Evolutionary conservation across 1,284 basidiomycete species (phyloP).

Genomic region (Agaricales sp.): DNA sequence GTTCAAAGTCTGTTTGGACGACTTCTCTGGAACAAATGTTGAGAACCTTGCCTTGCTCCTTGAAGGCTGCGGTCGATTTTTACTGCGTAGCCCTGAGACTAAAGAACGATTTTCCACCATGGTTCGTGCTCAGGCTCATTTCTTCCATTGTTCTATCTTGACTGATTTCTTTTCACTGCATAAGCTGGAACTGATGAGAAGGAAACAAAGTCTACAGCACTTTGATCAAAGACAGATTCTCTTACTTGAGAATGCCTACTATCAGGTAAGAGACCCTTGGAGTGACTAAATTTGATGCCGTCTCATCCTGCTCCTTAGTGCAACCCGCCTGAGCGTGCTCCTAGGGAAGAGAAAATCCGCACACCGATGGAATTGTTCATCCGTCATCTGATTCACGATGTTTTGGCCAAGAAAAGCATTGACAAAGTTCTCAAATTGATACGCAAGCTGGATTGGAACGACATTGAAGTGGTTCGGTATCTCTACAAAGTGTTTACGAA

Average conservation of each 20-base stretch:
- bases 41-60: constrained; percentile 89
- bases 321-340: constrained; percentile 91
- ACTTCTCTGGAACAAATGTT: constrained; percentile 87
- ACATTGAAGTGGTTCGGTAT: constrained; percentile 40
- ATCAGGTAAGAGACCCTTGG: constrained; percentile 51
- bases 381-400: constrained; percentile 86
- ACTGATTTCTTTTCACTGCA: constrained; percentile 5
- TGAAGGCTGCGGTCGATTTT: constrained; percentile 90
- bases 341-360: constrained; percentile 78
- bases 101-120: constrained; percentile 75
- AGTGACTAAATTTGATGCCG: not conserved
- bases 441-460: constrained; percentile 95
- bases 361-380: constrained; percentile 88
- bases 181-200: constrained; percentile 86
- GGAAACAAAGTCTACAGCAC: constrained; percentile 89
- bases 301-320: constrained; percentile 44
- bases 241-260: constrained; percentile 96
- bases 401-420: constrained; percentile 82
- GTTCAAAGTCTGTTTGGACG: constrained; percentile 94
- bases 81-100: constrained; percentile 84
- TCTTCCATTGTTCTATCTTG: constrained; percentile 14
- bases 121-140: constrained; percentile 30
- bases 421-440: constrained; percentile 90
- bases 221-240: constrained; percentile 86
- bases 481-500: constrained; percentile 85